These are phyloP conservation scores for Cadophora sp. DNA, from an alignment of 2,329 filamentous ascomycete species.

Conservation along the genomic window DNA sequence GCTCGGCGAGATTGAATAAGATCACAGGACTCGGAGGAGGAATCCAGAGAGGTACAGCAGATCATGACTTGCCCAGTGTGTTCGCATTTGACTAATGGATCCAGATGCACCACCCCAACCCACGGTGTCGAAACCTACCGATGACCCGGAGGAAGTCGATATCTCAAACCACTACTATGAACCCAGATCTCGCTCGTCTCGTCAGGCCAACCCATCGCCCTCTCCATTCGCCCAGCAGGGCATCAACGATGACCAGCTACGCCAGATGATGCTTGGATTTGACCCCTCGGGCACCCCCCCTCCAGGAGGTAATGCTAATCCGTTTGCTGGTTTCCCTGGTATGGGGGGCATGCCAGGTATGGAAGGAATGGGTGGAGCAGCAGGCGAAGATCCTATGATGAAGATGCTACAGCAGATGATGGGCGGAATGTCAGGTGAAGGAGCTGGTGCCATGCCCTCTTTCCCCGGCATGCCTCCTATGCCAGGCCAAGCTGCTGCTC, in stretches of 20 bases:
- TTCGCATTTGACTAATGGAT: conserved; percentile 19
- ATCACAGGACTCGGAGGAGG: conserved; percentile 75
- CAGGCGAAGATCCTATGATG: conserved; percentile 69
- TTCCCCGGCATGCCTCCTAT: conserved; percentile 52
- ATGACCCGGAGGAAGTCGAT: conserved; percentile 78
- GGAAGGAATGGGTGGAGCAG: conserved; percentile 38
- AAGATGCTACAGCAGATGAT: conserved; percentile 80
- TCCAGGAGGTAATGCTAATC: conserved; percentile 40
- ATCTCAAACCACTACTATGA: conserved; percentile 76
- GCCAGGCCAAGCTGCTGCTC: conserved; percentile 43
- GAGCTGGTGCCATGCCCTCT: conserved; percentile 43
- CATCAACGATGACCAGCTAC: conserved; percentile 64
- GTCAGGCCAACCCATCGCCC: conserved; percentile 41
- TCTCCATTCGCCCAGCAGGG: conserved; percentile 33
- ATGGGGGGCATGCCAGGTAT: conserved; percentile 39
- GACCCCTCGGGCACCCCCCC: conserved; percentile 48
- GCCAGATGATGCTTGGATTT: conserved; percentile 69
- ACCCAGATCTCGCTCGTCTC: conserved; percentile 53
- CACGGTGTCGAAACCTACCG: conserved; percentile 45
- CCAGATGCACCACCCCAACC: conserved; percentile 47
- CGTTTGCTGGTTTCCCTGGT: conserved; percentile 44
- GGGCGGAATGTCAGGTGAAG: conserved; percentile 48
- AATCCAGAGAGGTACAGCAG: conserved; percentile 51
- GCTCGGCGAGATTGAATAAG: conserved; percentile 72
- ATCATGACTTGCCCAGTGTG: neutral